Base-by-base conservation (phyloP, 2,329 filamentous ascomycete genomes). In the Tolypocladium ophioglossoides region DNA sequence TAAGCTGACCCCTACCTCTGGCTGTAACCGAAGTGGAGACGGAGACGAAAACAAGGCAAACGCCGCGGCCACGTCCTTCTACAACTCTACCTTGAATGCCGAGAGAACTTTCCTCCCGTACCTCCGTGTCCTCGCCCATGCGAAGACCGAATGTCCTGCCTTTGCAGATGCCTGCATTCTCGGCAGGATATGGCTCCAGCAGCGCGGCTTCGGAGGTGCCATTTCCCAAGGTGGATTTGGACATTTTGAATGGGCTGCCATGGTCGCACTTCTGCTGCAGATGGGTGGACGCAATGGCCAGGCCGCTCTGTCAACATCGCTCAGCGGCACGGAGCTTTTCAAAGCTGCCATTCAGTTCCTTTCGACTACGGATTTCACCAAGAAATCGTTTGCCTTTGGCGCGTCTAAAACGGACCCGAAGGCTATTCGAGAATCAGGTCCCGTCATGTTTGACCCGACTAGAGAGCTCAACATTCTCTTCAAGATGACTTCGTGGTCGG, bases 281-380 rank as follows among this genome's bases (percentile, higher is more conserved):
- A 83, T 82, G n/a, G 89, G 89, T 30, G 86, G 85, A 8, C 79
- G 82, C 8, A 85, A 85, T 56, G 87, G 87, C 2, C 80, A 84
- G 58, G 79, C 86, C 2, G 73, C 89, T 7, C 77, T 97, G 18
- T 90, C 91, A 7, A 77, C 82, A 6, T 89, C 89, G 9, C 87
- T 96, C 63, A 96, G 87, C 72, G 87, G 87, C 69, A 94, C 92
- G 27, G 92, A 97, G 69, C 78, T 97, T 47, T 96, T 99, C 78
- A 97, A 96, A 70, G 91, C 90, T 3, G 84, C 86, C 1, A 74
- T 99, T n/a, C 92, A 96, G 66, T 94, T 92, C 61, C 74, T 99
- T 20, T 84, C 87, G 1, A 79, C 82, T 1, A 85, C 82, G 39
- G 85, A 96, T 63, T 74, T 96, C 53, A 75, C 74, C 54, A 85